These are phyloP conservation scores for Rhynchospora breviuscula DNA, from an alignment of 176 grass and related monocot genomes.

Conservation along the genomic window DNA sequence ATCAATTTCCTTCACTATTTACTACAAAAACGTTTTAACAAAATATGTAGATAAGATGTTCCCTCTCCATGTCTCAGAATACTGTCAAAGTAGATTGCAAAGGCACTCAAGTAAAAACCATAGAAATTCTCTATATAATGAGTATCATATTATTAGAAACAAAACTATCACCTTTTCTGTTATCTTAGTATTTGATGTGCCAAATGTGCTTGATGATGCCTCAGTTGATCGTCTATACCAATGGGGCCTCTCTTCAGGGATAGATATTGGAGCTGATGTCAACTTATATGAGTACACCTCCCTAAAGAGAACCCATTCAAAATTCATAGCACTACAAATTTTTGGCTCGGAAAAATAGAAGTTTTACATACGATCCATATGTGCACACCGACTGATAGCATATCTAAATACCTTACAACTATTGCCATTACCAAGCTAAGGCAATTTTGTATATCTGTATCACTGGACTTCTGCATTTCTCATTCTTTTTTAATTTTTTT, in stretches of 20 bases:
- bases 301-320: constrained; percentile 11
- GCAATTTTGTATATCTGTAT: neutral
- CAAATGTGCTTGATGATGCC: neutral
- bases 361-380: neutral
- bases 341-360: neutral
- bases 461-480: neutral
- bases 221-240: neutral
- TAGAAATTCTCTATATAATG: neutral
- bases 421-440: neutral
- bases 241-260: neutral
- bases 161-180: neutral
- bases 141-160: neutral
- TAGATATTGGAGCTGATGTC: neutral
- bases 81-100: neutral
- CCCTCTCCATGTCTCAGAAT: too few relatives aligned
- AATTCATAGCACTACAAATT: neutral
- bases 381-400: neutral
- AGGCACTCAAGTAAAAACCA: neutral
- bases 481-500: neutral
- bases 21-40: too few relatives aligned
- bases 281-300: neutral
- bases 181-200: neutral
- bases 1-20: too few relatives aligned
- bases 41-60: too few relatives aligned
- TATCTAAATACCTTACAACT: neutral